A percentile compares a stretch with the other conserved stretches of the same genome.
Conservation (phyloP, 139 green algal species). For the Chlamydomonas asymmetrica region DNA sequence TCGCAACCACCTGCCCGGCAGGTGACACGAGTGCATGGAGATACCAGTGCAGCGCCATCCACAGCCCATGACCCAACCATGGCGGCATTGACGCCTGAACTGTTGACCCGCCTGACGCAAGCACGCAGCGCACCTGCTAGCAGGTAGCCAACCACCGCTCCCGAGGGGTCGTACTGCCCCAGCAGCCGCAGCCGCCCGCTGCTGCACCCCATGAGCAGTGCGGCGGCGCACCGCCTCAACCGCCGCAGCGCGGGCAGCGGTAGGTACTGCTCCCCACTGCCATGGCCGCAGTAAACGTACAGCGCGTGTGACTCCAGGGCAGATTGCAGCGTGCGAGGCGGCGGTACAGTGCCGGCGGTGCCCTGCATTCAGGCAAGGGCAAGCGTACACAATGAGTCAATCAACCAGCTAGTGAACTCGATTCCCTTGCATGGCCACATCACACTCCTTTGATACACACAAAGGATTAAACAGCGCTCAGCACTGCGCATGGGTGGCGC, state of each 20-base stretch:
- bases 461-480: too few species aligned
- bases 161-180: conserved; percentile 66
- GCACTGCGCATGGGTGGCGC: too few species aligned
- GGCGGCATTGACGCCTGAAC: too few species aligned
- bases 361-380: conserved; percentile 52
- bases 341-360: conserved; percentile 45
- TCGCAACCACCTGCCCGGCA: too few species aligned
- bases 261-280: conserved; percentile 83
- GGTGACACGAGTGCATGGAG: too few species aligned
- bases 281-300: conserved; percentile 94
- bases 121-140: conserved; percentile 69
- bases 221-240: conserved; percentile 60
- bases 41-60: too few species aligned
- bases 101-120: too few species aligned
- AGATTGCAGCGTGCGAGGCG: conserved; percentile 36
- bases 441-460: too few species aligned
- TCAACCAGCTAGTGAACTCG: not conserved
- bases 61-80: too few species aligned
- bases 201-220: conserved; percentile 93
- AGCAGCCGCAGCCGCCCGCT: conserved; percentile 68
- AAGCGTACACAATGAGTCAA: too few species aligned
- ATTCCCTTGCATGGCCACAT: too few species aligned
- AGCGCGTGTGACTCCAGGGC: conserved; percentile 64
- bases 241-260: conserved; percentile 54
- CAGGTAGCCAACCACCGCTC: conserved; percentile 76